A percentile compares a stretch with the other conserved stretches of the same genome.
phyloP scores from a whole-genome alignment of 768 basidiomycete species.

The Candolleomyces eurysporus region DNA sequence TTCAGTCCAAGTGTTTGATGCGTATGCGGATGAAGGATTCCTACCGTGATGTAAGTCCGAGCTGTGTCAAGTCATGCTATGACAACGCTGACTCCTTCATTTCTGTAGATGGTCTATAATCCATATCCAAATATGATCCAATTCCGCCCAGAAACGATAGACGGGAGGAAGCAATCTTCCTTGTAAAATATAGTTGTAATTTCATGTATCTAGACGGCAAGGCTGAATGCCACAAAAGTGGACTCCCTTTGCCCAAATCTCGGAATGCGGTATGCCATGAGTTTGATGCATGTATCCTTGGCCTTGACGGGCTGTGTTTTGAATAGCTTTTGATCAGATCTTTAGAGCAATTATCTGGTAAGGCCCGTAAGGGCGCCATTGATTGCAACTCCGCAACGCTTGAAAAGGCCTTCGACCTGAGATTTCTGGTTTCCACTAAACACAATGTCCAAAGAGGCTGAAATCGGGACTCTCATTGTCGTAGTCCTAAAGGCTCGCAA shows the following conservation, averaged over 20 bases:
- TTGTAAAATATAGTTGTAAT: neutral
- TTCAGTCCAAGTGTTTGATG: slow-evolving; percentile 57
- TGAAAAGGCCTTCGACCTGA: slow-evolving; percentile 8
- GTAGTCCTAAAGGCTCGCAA: slow-evolving; percentile 86
- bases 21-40: slow-evolving; percentile 56
- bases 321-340: neutral
- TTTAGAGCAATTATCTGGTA: neutral
- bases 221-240: too few species aligned
- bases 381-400: neutral
- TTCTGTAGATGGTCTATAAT: slow-evolving; percentile 51
- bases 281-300: too few species aligned
- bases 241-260: too few species aligned
- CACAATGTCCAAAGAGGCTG: slow-evolving; percentile 35
- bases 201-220: too few species aligned
- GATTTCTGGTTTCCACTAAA: slow-evolving; percentile 10
- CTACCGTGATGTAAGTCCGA: slow-evolving; percentile 48
- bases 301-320: neutral
- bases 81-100: neutral
- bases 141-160: slow-evolving; percentile 30
- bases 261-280: too few species aligned
- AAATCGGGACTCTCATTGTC: slow-evolving; percentile 80
- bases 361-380: neutral
- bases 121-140: slow-evolving; percentile 55
- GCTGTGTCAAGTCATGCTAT: neutral
- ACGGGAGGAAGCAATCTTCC: slow-evolving; percentile 4